Evolutionary conservation across 116 monocot genomes (phyloP).

Genomic region (Papilionanthe hybrid): DNA sequence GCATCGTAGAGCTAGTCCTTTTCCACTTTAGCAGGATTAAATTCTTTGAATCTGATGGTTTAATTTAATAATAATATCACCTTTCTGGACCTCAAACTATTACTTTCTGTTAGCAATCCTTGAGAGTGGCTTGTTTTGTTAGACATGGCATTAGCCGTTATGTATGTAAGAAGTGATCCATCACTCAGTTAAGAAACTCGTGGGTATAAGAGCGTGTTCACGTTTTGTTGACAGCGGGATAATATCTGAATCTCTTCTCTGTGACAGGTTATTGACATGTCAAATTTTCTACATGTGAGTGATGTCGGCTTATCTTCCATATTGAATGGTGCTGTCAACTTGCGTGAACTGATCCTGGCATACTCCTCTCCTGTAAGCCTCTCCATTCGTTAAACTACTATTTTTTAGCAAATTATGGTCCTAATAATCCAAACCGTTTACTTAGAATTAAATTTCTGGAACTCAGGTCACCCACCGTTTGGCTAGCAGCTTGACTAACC

Average conservation of each 20-base stretch:
- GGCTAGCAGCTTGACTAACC: slow-evolving; percentile 27
- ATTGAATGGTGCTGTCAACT: slow-evolving; percentile 21
- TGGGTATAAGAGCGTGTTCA: neutral
- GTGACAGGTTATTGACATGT: slow-evolving; percentile 48
- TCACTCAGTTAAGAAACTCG: neutral
- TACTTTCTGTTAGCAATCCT: too few species aligned
- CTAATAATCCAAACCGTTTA: neutral
- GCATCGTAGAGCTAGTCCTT: neutral
- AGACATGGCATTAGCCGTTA: too few species aligned
- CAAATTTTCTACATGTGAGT: slow-evolving; percentile 32
- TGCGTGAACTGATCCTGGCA: slow-evolving; percentile 38
- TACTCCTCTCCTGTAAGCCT: slow-evolving; percentile 43
- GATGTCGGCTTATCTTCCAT: slow-evolving; percentile 41
- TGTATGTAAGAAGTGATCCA: neutral
- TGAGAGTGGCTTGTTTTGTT: too few species aligned
- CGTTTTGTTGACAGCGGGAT: neutral
- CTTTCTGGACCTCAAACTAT: neutral
- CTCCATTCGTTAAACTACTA: neutral
- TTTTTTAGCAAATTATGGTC: neutral
- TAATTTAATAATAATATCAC: neutral
- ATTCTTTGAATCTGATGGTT: neutral
- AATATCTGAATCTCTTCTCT: slow-evolving; percentile 1
- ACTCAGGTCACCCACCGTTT: slow-evolving; percentile 47
- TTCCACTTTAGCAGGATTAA: neutral
- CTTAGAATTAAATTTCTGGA: neutral